Percentiles rank a stretch among this genome's conserved stretches.
phyloP scores from a whole-genome alignment of 2,329 filamentous ascomycete genomes.

The Fusarium pseudonygamai region DNA sequence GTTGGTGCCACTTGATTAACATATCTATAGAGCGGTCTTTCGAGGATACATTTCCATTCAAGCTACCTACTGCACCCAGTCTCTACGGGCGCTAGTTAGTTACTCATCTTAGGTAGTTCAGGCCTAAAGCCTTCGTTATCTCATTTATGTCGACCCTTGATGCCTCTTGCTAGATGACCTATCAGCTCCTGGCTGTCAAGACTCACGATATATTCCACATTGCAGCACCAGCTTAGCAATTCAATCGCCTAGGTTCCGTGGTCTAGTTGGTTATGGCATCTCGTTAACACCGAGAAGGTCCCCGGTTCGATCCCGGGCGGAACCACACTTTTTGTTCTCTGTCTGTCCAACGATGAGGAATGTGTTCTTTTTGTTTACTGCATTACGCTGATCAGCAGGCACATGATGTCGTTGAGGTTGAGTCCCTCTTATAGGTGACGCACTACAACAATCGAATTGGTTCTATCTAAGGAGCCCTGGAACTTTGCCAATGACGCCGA shows the following conservation, averaged over 20 bases:
- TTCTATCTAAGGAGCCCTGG: neutral
- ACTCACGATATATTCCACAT: fast-evolving
- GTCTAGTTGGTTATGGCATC: conserved; percentile 32
- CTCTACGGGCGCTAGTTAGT: too few relatives aligned
- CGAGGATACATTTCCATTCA: neutral
- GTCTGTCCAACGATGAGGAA: neutral
- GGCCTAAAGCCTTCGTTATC: neutral
- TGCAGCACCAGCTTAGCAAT: fast-evolving
- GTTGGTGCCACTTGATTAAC: neutral
- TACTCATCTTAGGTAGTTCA: neutral
- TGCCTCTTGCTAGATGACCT: neutral
- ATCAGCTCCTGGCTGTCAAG: fast-evolving
- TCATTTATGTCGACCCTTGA: neutral
- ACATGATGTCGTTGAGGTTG: neutral
- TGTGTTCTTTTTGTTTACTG: neutral
- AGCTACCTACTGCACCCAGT: neutral
- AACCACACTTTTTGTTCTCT: neutral
- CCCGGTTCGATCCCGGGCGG: conserved; percentile 13
- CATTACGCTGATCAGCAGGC: neutral
- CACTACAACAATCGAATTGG: neutral
- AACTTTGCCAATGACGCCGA: neutral
- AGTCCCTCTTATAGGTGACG: neutral
- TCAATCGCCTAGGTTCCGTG: conserved; percentile 32
- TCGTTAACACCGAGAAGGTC: conserved; percentile 19
- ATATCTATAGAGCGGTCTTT: neutral